phyloP scores from a whole-genome alignment of 2,329 filamentous ascomycete genomes.

The Blumeria graminis region DNA sequence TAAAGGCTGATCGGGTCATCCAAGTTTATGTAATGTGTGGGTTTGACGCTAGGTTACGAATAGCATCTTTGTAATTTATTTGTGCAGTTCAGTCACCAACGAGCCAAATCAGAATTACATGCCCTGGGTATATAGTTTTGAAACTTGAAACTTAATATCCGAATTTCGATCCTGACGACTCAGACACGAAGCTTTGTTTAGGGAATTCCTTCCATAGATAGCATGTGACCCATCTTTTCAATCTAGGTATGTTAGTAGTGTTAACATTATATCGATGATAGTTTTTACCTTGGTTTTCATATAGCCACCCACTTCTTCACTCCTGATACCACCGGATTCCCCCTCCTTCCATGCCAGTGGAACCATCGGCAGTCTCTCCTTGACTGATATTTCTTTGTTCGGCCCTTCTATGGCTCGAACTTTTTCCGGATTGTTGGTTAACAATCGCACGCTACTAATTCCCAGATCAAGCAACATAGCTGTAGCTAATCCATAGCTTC shows the following conservation, averaged over 20 bases:
- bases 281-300: conserved; percentile 70
- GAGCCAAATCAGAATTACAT: too few relatives aligned
- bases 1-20: too few relatives aligned
- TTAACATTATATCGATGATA: not conserved
- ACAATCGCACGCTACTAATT: conserved; percentile 48
- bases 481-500: conserved; percentile 89
- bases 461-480: conserved; percentile 80
- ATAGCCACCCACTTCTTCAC: conserved; percentile 81
- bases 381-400: conserved; percentile 65
- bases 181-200: not conserved
- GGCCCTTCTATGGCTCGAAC: conserved; percentile 84
- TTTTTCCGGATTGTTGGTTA: conserved; percentile 97
- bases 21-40: too few relatives aligned
- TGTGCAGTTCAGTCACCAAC: too few relatives aligned
- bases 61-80: too few relatives aligned
- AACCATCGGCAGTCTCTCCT: conserved; percentile 83
- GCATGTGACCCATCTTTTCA: conserved; percentile 69
- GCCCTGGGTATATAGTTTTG: too few relatives aligned
- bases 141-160: too few relatives aligned
- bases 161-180: too few relatives aligned
- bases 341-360: conserved; percentile 59
- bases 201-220: conserved; percentile 22
- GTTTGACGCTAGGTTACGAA: too few relatives aligned
- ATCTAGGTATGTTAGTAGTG: conserved; percentile 27
- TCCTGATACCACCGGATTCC: conserved; percentile 49